Percentiles rank a stretch among this genome's conserved stretches.
phyloP scores from a whole-genome alignment of 2,329 filamentous ascomycete genomes.

The Aspergillus tanneri region DNA sequence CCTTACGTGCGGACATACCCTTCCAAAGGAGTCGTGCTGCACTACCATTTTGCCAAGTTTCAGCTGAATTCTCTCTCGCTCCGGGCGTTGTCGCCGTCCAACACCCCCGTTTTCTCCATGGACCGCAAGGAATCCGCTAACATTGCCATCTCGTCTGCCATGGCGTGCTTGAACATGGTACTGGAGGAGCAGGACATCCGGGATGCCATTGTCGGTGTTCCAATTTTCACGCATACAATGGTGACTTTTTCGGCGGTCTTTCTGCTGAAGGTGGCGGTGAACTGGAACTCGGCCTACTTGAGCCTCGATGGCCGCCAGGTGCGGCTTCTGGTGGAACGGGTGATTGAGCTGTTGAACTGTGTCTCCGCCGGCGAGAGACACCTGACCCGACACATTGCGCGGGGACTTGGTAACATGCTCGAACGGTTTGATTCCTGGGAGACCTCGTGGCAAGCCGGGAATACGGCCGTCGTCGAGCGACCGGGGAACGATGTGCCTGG shows the following conservation, averaged over 20 bases:
- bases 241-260: conserved; percentile 49
- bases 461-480: conserved; percentile 16
- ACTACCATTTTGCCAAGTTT: conserved; percentile 56
- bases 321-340: conserved; percentile 39
- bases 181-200: conserved; percentile 51
- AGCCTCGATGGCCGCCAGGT: conserved; percentile 42
- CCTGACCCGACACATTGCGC: conserved; percentile 43
- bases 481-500: conserved; percentile 35
- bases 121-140: conserved; percentile 47
- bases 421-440: conserved; percentile 45
- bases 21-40: conserved; percentile 52
- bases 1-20: conserved; percentile 51
- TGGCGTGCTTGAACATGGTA: conserved; percentile 48
- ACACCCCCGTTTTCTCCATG: conserved; percentile 44
- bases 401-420: conserved; percentile 43
- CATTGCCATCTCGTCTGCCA: conserved; percentile 50
- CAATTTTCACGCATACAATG: conserved; percentile 48
- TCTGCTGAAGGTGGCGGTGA: conserved; percentile 46
- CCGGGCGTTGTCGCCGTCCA: conserved; percentile 44
- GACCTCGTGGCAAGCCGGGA: conserved; percentile 28
- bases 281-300: conserved; percentile 44
- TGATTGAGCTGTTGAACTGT: conserved; percentile 42
- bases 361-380: conserved; percentile 45
- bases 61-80: conserved; percentile 50
- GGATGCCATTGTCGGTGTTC: conserved; percentile 50